These are phyloP conservation scores for Luvunga scandens DNA, from an alignment of 345 rosid genomes.

Conservation along the genomic window DNA sequence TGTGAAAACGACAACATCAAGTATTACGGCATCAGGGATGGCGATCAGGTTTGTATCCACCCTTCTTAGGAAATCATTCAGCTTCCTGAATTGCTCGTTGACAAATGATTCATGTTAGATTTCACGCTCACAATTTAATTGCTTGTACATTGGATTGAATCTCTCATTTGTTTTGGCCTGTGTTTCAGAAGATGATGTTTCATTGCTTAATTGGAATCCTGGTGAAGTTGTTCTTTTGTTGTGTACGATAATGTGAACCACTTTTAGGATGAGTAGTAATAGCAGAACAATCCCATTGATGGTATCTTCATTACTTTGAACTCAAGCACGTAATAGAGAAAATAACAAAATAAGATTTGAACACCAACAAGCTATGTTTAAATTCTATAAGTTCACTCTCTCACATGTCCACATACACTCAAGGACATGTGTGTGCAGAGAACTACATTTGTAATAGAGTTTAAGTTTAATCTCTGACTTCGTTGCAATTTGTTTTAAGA, in stretches of 20 bases:
- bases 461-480: neutral
- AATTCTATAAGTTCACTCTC: neutral
- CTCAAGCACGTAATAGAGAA: neutral
- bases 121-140: neutral
- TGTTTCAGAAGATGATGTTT: neutral
- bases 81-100: neutral
- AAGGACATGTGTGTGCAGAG: neutral
- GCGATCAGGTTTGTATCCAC: conserved; percentile 59
- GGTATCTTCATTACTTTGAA: neutral
- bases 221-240: neutral
- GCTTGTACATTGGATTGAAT: neutral
- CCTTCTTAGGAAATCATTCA: neutral
- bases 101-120: neutral
- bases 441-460: neutral
- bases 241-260: neutral
- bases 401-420: neutral
- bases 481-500: neutral
- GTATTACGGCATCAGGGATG: conserved; percentile 70
- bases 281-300: neutral
- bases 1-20: conserved; percentile 46
- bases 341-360: neutral
- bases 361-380: neutral
- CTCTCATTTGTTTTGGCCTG: neutral
- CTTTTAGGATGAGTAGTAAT: neutral
- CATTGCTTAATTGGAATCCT: neutral